Conservation (phyloP, 805 yeast genomes). For the Candida ponderosae region DNA sequence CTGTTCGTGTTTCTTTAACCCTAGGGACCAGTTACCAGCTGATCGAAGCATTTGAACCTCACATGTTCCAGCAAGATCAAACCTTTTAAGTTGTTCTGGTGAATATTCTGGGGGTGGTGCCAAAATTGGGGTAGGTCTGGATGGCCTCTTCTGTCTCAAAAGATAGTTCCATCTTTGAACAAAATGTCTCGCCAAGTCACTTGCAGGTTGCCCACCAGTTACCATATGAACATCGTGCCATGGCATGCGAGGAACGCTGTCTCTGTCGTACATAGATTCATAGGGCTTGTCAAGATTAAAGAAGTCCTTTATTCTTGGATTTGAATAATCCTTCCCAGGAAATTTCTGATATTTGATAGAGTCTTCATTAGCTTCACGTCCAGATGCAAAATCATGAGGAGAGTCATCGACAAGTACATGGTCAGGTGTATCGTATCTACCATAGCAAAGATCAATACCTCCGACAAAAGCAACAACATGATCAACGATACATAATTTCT, state of each 20-base stretch:
- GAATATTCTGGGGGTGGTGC: slow-evolving; percentile 90
- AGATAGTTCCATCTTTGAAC: slow-evolving; percentile 97
- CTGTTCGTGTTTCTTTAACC: slow-evolving; percentile 74
- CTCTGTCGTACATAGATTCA: slow-evolving; percentile 86
- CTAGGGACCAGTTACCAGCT: slow-evolving; percentile 89
- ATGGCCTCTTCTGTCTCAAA: slow-evolving; percentile 87
- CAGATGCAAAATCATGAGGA: slow-evolving; percentile 25
- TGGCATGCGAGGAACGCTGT: slow-evolving; percentile 86
- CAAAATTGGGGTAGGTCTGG: slow-evolving; percentile 84
- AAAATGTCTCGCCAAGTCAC: slow-evolving; percentile 89
- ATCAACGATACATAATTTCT: slow-evolving; percentile 80
- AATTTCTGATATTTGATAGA: slow-evolving; percentile 49
- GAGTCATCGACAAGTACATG: slow-evolving; percentile 82
- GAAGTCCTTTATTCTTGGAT: slow-evolving; percentile 90
- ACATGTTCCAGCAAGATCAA: slow-evolving; percentile 69
- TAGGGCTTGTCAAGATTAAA: slow-evolving; percentile 74
- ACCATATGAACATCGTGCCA: slow-evolving; percentile 99
- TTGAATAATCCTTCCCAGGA: slow-evolving; percentile 97
- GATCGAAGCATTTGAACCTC: slow-evolving; percentile 88
- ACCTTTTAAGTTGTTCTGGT: slow-evolving; percentile 53
- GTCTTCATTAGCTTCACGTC: slow-evolving; percentile 27
- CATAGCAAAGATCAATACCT: slow-evolving; percentile 93
- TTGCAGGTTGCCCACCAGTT: slow-evolving; percentile 87
- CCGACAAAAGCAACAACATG: slow-evolving; percentile 87
- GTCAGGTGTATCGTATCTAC: slow-evolving; percentile 94